Evolutionary conservation across 148 eudicot genomes (phyloP), one percentile per base, ranked within the genome.

Genomic region (Bassia scoparia): DNA sequence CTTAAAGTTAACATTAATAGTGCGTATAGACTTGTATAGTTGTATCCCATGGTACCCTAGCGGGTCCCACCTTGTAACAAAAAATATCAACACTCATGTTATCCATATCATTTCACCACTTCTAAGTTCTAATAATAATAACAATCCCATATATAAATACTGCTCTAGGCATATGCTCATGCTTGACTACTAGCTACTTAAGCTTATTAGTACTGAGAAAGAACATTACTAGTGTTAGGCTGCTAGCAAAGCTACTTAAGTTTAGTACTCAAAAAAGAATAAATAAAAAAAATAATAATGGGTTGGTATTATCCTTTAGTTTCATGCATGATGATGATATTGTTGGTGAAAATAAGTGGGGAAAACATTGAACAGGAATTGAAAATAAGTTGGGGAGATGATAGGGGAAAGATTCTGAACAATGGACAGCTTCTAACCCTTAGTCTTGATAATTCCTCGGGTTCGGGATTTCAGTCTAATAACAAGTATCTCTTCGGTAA

Each of bases 371-470:
- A 35, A 27, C 70, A 75, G 30, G 79, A 75, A 6, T 80, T 80
- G 9, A 74, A 75, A 38, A 80, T 80, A 64, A 55, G 68, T 56
- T 80, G 82, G 82, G 82, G 82, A 43, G 31, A 76, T 75, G 72
- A 26, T 5, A 75, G 79, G 23, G 82, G 82, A 20, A 75, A 80
- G 67, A 60, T 80, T 52, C 37, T 80, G 21, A 65, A 75, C 34
- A 75, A 71, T 65, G 79, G 82, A 4, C 48, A 75, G 52, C 68
- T 80, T 27, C 74, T 80, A 7, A 48, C 70, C 2, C 79, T 80
- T 49, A 70, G 72, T 48, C 82, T 80, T 75, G 82, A 80, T 68
- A 67, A 38, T 43, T 24, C 56, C 31, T 70, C 82, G 3, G 82
- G 82, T 31, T 80, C 82, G 49, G 82, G 82, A 10, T 80, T 80